Conservation (phyloP, 202 grass and related monocot genomes). For the Dendrocalamus latiflorus region DNA sequence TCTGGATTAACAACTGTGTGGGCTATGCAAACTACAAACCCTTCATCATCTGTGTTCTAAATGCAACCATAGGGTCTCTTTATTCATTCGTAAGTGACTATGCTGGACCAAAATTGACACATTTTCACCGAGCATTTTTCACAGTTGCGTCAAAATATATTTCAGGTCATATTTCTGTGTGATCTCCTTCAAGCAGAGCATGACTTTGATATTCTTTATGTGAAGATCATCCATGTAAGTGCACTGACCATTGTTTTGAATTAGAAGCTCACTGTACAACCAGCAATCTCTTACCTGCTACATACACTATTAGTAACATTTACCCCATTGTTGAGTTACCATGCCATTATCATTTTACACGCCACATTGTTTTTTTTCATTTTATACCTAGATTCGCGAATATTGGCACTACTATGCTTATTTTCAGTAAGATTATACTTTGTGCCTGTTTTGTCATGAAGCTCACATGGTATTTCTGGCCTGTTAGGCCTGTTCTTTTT, state of each 20-base stretch:
- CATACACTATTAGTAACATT: neutral
- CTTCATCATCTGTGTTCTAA: constrained; percentile 76
- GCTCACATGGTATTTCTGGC: neutral
- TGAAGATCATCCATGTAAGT: constrained; percentile 79
- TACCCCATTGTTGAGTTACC: neutral
- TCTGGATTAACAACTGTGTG: constrained; percentile 96
- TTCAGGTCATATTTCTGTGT: constrained; percentile 69
- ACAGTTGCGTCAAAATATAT: neutral
- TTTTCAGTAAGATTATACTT: neutral
- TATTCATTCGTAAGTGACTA: constrained; percentile 62
- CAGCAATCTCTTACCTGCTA: neutral
- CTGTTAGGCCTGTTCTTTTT: neutral
- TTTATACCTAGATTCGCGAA: neutral
- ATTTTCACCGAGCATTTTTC: neutral
- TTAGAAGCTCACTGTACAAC: neutral
- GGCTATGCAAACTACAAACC: constrained; percentile 92
- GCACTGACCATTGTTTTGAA: neutral
- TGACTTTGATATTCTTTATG: constrained; percentile 52
- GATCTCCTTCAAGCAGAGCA: constrained; percentile 56
- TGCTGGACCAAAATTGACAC: neutral
- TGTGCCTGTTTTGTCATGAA: neutral
- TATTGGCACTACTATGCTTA: neutral
- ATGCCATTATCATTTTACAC: neutral
- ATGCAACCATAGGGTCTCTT: constrained; percentile 78
- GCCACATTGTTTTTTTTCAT: neutral